Conservation (phyloP, 306 rosid species). For the Cicer judaicum region DNA sequence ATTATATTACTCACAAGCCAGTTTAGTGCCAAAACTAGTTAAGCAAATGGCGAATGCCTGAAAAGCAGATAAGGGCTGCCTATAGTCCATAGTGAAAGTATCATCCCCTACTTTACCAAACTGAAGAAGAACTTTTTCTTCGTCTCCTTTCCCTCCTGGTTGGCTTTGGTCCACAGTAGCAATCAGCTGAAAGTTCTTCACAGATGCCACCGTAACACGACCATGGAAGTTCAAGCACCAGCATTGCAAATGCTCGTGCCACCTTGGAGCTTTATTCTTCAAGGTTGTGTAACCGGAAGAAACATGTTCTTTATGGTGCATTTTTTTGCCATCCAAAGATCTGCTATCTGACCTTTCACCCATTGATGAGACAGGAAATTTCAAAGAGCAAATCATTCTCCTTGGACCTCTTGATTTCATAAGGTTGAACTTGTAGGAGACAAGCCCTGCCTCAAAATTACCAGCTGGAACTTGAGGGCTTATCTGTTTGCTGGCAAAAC, state of each 20-base stretch:
- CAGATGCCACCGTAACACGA: slow-evolving; percentile 93
- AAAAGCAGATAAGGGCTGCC: slow-evolving; percentile 93
- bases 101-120: slow-evolving; percentile 96
- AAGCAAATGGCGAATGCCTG: slow-evolving; percentile 99
- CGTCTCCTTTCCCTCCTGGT: slow-evolving; percentile 90
- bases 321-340: slow-evolving; percentile 43
- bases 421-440: slow-evolving; percentile 91
- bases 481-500: slow-evolving; percentile 96
- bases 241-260: slow-evolving; percentile 96
- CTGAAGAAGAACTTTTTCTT: slow-evolving; percentile 88
- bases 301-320: slow-evolving; percentile 47
- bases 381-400: slow-evolving; percentile 83
- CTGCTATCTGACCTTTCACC: slow-evolving; percentile 53
- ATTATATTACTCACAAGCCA: slow-evolving; percentile 82
- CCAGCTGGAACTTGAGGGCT: slow-evolving; percentile 97
- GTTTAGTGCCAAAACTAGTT: slow-evolving; percentile 95
- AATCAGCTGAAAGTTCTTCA: slow-evolving; percentile 93
- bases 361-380: slow-evolving; percentile 59
- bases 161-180: slow-evolving; percentile 87
- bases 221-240: slow-evolving; percentile 99
- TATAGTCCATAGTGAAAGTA: slow-evolving; percentile 93
- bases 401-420: slow-evolving; percentile 98
- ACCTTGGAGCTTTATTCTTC: slow-evolving; percentile 96
- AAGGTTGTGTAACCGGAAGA: slow-evolving; percentile 62
- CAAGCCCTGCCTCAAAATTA: slow-evolving; percentile 89